phyloP scores from a whole-genome alignment of 768 basidiomycete genomes.

The Trametes maxima region DNA sequence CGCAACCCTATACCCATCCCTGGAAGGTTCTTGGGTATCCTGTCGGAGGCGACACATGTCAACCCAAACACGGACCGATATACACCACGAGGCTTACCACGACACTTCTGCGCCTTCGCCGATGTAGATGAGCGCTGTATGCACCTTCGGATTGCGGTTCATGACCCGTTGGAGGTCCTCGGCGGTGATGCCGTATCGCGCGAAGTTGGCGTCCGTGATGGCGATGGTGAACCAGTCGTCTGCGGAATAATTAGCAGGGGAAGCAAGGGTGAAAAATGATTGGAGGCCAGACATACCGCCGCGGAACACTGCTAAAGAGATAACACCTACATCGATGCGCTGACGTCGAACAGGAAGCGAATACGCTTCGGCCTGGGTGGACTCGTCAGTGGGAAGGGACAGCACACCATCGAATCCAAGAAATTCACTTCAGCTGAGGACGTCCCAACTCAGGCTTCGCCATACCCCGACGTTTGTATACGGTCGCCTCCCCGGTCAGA shows the following conservation, averaged over 20 bases:
- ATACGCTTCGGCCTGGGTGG: constrained; percentile 62
- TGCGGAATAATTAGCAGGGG: constrained; percentile 22
- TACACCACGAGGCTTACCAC: constrained; percentile 45
- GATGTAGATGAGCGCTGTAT: constrained; percentile 68
- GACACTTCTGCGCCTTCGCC: constrained; percentile 67
- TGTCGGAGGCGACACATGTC: constrained; percentile 26
- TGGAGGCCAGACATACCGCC: constrained; percentile 44
- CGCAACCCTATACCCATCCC: constrained; percentile 58
- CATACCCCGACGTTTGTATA: constrained; percentile 72
- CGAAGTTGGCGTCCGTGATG: constrained; percentile 73
- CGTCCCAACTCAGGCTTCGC: constrained; percentile 68
- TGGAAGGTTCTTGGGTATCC: constrained; percentile 64
- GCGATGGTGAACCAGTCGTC: constrained; percentile 76
- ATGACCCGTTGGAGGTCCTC: constrained; percentile 60
- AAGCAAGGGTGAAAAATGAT: neutral
- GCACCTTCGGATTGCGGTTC: constrained; percentile 63
- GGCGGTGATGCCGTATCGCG: constrained; percentile 59
- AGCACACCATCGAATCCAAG: neutral
- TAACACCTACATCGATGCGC: constrained; percentile 59
- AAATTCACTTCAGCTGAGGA: constrained; percentile 63
- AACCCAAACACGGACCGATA: neutral
- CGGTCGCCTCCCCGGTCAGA: constrained; percentile 66
- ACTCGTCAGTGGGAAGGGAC: neutral
- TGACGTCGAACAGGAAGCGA: constrained; percentile 69
- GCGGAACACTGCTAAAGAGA: neutral